Base-by-base conservation (phyloP, 1,284 basidiomycete genomes). In the Melampsora larici-populina region DNA sequence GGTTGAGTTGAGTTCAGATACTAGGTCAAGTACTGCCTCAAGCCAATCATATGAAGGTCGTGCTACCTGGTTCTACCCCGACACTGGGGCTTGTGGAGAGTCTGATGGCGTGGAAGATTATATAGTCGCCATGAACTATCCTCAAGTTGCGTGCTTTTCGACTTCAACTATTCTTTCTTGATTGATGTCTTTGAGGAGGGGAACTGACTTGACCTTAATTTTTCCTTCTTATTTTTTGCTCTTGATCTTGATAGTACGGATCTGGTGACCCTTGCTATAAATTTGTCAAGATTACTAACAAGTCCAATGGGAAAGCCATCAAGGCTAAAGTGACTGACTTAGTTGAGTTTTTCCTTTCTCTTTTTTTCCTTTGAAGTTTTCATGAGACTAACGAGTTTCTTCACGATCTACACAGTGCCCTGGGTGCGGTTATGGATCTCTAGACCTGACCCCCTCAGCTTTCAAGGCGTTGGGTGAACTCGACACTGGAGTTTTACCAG, bases 251-350 rank as follows among this genome's bases (percentile, higher is more conserved):
- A 58, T 58, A 77, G 74, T 77, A 77, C 62, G 2, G 36, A 18
- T 29, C 36, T n/a, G 74, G 74, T 1, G 55, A 40, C 17, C 74
- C 66, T 18, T 77, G 74, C 17, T 58, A 70, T 31, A 77, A 77
- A 64, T 2, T 49, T 4, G 74, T 77, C 6, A 58, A 49, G 26
- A 77, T 77, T 40, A 60, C 36, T 31, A 69, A 77, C 74, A 77
- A 77, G 29, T 24, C 74, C 1, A 77, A 69, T 55, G 43, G 62
- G n/a, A 64, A 63, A 36, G 67, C 49, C 33, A 62, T 77, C 15
- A 77, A 60, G 26, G 74, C 74, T 31, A 69, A 70, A 55, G 74
- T 77, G n/a, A 77, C 67, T 9, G 74, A 77, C 62, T n/a, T n/a
- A n/a, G n/a, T n/a, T n/a, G n/a, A n/a, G n/a, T n/a, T n/a, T n/a